phyloP scores from a whole-genome alignment of 805 yeast genomes.

The Blastobotrys attinorum region DNA sequence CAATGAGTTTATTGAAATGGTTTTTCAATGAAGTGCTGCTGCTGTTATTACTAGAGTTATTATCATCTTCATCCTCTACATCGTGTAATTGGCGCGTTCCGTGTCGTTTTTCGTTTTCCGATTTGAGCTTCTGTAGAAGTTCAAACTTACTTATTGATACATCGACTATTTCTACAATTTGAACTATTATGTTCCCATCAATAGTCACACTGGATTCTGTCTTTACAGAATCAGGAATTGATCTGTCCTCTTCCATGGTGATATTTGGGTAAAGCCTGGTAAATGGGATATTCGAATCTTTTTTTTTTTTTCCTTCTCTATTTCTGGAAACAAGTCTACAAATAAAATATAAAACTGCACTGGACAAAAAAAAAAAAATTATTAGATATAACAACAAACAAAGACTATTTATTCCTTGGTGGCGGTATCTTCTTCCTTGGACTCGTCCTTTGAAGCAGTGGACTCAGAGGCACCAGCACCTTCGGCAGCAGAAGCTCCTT shows the following conservation, averaged over 20 bases:
- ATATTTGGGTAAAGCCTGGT: too few relatives aligned
- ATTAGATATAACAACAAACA: not conserved
- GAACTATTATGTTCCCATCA: not conserved
- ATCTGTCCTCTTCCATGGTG: not conserved
- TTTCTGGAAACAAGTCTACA: too few relatives aligned
- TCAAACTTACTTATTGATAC: not conserved
- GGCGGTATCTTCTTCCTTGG: not conserved
- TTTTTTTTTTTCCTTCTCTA: too few relatives aligned
- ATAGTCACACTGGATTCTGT: not conserved
- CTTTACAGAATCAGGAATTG: not conserved
- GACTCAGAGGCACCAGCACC: not conserved
- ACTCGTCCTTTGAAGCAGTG: slow-evolving; percentile 7
- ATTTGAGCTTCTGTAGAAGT: not conserved
- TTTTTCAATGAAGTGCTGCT: too few relatives aligned
- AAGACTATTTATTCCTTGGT: not conserved
- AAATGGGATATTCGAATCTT: too few relatives aligned
- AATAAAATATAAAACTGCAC: not conserved
- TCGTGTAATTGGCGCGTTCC: not conserved
- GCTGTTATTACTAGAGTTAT: not conserved
- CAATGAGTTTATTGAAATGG: not conserved
- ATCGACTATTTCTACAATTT: not conserved
- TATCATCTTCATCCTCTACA: not conserved
- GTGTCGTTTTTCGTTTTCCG: not conserved
- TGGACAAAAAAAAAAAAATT: not conserved
- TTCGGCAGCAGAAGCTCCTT: not conserved